A percentile compares a stretch with the other conserved stretches of the same genome.
Evolutionary conservation across 306 rosid genomes (phyloP).

Genomic region (Prunus persica): DNA sequence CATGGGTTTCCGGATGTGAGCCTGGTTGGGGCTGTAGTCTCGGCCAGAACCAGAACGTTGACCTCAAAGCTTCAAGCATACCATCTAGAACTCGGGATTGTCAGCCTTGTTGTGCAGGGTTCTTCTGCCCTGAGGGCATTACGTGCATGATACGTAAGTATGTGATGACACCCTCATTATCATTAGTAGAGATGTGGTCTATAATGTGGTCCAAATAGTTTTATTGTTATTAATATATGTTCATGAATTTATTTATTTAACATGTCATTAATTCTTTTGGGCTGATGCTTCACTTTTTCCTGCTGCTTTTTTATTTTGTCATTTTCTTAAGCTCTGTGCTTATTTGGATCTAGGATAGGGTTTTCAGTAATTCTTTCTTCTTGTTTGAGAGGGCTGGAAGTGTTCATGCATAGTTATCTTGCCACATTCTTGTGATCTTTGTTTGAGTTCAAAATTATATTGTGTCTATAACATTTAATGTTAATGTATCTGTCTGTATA

Average conservation of each 20-base stretch:
- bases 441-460: background rate
- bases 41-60: conserved; percentile 23
- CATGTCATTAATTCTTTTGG: background rate
- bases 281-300: background rate
- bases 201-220: background rate
- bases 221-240: background rate
- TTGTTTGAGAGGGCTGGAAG: background rate
- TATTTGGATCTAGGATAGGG: background rate
- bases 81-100: conserved; percentile 53
- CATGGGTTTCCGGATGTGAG: conserved; percentile 74
- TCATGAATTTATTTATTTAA: background rate
- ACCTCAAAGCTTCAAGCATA: conserved; percentile 29
- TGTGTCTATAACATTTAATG: background rate
- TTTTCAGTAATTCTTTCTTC: background rate
- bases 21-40: conserved; percentile 85
- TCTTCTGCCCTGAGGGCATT: conserved; percentile 76
- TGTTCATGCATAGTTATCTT: background rate
- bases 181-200: background rate
- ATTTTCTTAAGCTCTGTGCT: background rate
- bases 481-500: background rate
- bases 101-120: conserved; percentile 79
- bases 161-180: conserved; percentile 16
- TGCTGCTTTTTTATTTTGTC: background rate
- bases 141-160: conserved; percentile 91
- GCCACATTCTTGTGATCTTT: background rate